Percentiles rank a stretch among this genome's conserved stretches.
Conservation (phyloP, 306 rosid species). For the Abrus pulchellus region DNA sequence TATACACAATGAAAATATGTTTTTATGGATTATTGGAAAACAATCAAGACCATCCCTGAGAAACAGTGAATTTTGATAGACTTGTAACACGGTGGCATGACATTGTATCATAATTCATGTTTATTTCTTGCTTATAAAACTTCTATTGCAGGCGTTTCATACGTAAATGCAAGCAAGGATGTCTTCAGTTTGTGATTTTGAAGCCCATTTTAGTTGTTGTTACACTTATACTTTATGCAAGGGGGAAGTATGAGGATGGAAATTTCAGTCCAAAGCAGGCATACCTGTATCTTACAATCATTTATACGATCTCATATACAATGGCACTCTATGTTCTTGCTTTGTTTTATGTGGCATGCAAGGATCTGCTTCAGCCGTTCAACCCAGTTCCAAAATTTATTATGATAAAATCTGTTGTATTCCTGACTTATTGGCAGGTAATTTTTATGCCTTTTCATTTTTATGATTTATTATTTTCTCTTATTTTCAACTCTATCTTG, state of each 20-base stretch:
- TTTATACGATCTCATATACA: constrained; percentile 87
- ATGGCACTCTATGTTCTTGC: constrained; percentile 92
- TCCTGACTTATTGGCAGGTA: constrained; percentile 99
- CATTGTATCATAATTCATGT: constrained; percentile 32
- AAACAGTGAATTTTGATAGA: constrained; percentile 34
- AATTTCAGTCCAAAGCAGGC: constrained; percentile 89
- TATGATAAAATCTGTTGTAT: constrained; percentile 93
- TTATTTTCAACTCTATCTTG: constrained; percentile 18
- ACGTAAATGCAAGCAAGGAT: constrained; percentile 99
- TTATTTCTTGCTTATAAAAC: constrained; percentile 39
- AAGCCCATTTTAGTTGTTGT: constrained; percentile 89
- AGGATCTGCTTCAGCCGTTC: constrained; percentile 96
- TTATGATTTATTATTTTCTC: constrained; percentile 6
- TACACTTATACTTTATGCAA: constrained; percentile 86
- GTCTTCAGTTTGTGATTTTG: constrained; percentile 96
- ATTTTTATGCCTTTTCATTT: constrained; percentile 5
- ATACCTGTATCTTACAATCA: constrained; percentile 92
- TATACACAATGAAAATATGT: not conserved
- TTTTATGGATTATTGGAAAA: constrained; percentile 25
- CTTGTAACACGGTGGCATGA: constrained; percentile 20
- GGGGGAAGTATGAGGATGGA: constrained; percentile 91
- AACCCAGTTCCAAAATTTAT: constrained; percentile 97
- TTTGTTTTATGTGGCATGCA: constrained; percentile 94
- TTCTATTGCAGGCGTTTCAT: constrained; percentile 88
- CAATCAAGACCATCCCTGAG: constrained; percentile 16